phyloP scores from a whole-genome alignment of 2,329 filamentous ascomycete species.

The Xylariaceae sp. region DNA sequence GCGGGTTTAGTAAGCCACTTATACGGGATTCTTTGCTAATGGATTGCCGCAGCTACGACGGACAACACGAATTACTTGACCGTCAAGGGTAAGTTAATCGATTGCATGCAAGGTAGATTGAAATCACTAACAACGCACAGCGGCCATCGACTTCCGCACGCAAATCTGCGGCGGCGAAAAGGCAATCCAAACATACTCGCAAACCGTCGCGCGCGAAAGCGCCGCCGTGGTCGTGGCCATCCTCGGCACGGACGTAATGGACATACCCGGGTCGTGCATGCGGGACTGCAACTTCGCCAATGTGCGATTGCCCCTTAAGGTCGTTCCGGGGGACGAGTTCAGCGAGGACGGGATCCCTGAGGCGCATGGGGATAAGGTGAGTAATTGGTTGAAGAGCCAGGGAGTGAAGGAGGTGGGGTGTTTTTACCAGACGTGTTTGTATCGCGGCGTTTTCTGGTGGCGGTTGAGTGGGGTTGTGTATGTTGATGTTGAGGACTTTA shows the following conservation, averaged over 20 bases:
- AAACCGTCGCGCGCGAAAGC: constrained; percentile 45
- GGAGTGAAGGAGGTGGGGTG: constrained; percentile 44
- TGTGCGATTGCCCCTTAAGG: constrained; percentile 47
- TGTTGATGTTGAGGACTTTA: constrained; percentile 56
- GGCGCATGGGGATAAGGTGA: constrained; percentile 32
- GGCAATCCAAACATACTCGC: constrained; percentile 49
- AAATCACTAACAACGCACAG: constrained; percentile 32
- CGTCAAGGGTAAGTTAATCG: constrained; percentile 39
- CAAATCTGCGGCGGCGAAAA: constrained; percentile 54
- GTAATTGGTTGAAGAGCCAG: constrained; percentile 42
- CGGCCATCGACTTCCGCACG: constrained; percentile 53
- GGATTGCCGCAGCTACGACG: constrained; percentile 40
- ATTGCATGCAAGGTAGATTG: too few relatives aligned
- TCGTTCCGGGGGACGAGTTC: not conserved
- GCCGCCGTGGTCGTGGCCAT: constrained; percentile 45
- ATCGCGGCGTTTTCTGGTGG: constrained; percentile 54
- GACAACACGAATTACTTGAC: constrained; percentile 57
- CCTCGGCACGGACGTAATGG: constrained; percentile 55
- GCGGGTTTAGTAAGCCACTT: not conserved
- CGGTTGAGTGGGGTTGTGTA: constrained; percentile 61
- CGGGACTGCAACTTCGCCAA: constrained; percentile 52
- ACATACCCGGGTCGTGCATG: constrained; percentile 36
- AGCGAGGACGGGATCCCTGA: constrained; percentile 27
- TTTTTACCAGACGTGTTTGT: constrained; percentile 51
- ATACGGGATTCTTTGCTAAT: not conserved